These are phyloP conservation scores for Guadua angustifolia DNA, from an alignment of 176 grass and related monocot genomes.

Conservation along the genomic window DNA sequence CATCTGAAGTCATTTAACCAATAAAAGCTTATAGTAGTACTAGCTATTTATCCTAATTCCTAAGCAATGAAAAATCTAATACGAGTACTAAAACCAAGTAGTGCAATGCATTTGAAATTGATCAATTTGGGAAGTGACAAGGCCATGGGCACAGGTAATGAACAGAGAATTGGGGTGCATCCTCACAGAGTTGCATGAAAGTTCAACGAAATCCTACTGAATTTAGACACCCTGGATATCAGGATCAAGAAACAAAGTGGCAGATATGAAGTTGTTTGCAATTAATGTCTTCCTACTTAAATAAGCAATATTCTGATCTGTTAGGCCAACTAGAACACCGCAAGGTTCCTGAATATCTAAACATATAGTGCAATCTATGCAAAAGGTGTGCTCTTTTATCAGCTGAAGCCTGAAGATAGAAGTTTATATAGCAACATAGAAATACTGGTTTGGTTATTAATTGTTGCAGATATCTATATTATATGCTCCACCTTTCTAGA, in stretches of 20 bases:
- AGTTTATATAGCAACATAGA: neutral
- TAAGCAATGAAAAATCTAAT: too few species aligned
- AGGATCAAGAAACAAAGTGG: neutral
- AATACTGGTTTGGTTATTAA: constrained; percentile 14
- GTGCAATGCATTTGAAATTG: too few species aligned
- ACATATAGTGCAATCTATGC: neutral
- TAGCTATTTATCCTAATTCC: too few species aligned
- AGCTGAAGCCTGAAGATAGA: neutral
- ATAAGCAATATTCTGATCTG: neutral
- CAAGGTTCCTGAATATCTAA: neutral
- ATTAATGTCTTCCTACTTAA: neutral
- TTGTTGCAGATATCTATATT: neutral
- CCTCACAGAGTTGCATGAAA: neutral
- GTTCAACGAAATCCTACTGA: neutral
- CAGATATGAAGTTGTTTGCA: constrained; percentile 8
- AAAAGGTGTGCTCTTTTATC: neutral
- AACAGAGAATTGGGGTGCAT: constrained; percentile 5
- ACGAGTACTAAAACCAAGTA: too few species aligned
- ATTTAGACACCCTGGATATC: constrained; percentile 1
- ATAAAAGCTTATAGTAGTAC: too few species aligned
- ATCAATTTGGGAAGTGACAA: too few species aligned
- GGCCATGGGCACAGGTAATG: neutral
- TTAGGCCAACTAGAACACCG: neutral
- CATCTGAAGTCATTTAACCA: too few species aligned
- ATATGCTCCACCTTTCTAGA: neutral